Percentiles rank a stretch among this genome's conserved stretches.
Evolutionary conservation across 805 yeast species (phyloP).

Genomic region (Kuraishia molischiana): DNA sequence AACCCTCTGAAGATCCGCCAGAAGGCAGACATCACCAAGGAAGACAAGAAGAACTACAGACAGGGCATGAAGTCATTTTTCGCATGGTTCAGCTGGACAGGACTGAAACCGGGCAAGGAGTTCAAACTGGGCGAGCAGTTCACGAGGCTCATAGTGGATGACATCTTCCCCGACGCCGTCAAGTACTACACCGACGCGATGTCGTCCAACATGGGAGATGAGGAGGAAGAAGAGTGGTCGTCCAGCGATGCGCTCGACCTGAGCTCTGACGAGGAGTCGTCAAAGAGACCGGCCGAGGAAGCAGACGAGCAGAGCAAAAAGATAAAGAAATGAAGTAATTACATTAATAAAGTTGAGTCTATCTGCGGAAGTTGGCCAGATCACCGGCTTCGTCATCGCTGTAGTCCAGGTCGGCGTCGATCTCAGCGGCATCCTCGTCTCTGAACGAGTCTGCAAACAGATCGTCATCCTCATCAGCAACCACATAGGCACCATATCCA

Average conservation of each 20-base stretch:
- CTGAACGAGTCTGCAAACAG: conserved; percentile 10
- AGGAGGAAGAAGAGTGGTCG: conserved; percentile 22
- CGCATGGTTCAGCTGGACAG: conserved; percentile 84
- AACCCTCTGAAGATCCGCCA: conserved; percentile 43
- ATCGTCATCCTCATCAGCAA: conserved; percentile 13
- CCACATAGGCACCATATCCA: conserved; percentile 9
- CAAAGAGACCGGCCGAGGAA: conserved; percentile 14
- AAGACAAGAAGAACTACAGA: conserved; percentile 53
- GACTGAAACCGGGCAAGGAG: conserved; percentile 65
- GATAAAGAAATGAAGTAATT: too few species aligned
- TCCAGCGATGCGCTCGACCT: conserved; percentile 40
- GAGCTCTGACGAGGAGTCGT: conserved; percentile 39
- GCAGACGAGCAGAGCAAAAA: conserved; percentile 10
- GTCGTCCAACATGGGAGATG: conserved; percentile 31
- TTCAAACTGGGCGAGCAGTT: conserved; percentile 73
- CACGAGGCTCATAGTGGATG: conserved; percentile 65
- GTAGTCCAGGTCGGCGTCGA: conserved; percentile 4
- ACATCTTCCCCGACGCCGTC: conserved; percentile 77
- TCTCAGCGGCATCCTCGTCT: conserved; percentile 6
- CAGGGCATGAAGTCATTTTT: conserved; percentile 77
- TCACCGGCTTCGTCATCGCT: conserved; percentile 10
- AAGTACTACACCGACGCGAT: conserved; percentile 72
- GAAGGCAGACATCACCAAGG: conserved; percentile 18
- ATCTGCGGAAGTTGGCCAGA: not conserved
- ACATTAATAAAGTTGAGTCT: not conserved